Conservation (phyloP, 192 early-diverging fungal genomes). For the Chytriomyces sp. region DNA sequence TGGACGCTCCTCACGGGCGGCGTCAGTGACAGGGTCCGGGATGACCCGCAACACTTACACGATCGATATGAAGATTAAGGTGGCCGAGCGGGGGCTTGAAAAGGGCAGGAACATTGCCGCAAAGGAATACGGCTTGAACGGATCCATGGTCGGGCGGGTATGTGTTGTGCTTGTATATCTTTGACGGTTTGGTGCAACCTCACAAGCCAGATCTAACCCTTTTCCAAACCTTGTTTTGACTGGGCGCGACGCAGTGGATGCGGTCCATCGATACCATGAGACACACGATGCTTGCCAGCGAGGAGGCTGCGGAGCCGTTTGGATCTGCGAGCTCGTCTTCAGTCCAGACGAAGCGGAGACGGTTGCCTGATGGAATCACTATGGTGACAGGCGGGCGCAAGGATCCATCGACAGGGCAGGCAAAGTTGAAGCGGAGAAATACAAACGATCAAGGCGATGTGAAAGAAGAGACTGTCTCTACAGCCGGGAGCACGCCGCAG, state of each 20-base stretch:
- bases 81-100: constrained; percentile 6
- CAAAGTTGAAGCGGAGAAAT: background rate
- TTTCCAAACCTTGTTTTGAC: background rate
- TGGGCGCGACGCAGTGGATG: constrained; percentile 18
- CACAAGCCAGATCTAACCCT: background rate
- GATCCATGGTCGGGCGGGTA: constrained; percentile 30
- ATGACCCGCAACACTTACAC: constrained; percentile 27
- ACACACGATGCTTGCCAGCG: background rate
- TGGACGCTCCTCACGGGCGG: too few relatives aligned
- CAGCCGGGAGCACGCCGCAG: background rate
- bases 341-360: background rate
- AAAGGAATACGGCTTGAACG: constrained; percentile 26
- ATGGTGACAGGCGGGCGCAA: constrained; percentile 24
- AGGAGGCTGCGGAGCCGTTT: background rate
- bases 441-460: background rate
- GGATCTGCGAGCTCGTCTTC: background rate
- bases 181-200: background rate
- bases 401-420: background rate
- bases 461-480: background rate
- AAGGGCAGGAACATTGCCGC: constrained; percentile 27
- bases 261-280: constrained; percentile 22
- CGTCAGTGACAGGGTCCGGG: background rate
- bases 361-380: constrained; percentile 22
- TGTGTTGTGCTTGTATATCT: too few relatives aligned
- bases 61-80: constrained; percentile 29